Evolutionary conservation across 371 early-diverging fungal species (phyloP).

Genomic region (Saksenaea vasiformis): DNA sequence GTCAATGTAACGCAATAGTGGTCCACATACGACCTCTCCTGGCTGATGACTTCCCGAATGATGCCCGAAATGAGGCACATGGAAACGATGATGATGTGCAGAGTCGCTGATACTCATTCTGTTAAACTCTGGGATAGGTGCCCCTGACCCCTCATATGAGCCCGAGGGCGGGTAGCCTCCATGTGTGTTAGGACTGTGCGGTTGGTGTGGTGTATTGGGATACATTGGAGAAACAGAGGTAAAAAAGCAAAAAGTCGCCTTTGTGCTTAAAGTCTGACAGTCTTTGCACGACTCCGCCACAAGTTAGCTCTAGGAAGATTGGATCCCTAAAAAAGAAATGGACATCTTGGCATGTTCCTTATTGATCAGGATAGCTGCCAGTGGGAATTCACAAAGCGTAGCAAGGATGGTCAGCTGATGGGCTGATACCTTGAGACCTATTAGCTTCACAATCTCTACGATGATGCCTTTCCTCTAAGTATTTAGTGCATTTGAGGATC

Average conservation of each 20-base stretch:
- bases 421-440: too few relatives aligned
- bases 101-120: constrained; percentile 10
- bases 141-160: not conserved
- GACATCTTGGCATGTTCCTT: too few relatives aligned
- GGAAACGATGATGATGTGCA: not conserved
- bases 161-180: not conserved
- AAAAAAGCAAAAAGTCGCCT: not conserved
- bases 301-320: too few relatives aligned
- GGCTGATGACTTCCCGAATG: not conserved
- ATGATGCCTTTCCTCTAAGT: too few relatives aligned
- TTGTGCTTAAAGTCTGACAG: not conserved
- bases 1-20: constrained; percentile 33
- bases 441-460: too few relatives aligned
- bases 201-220: not conserved
- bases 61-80: not conserved
- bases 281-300: not conserved
- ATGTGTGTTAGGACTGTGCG: not conserved
- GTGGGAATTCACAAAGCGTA: too few relatives aligned
- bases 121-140: constrained; percentile 11
- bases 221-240: not conserved
- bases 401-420: too few relatives aligned
- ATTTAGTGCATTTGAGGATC: too few relatives aligned
- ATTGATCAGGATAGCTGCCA: too few relatives aligned
- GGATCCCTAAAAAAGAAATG: too few relatives aligned
- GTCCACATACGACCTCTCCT: constrained; percentile 30